A percentile compares a stretch with the other conserved stretches of the same genome.
Conservation (phyloP, 208 protist species). For the Wallacemonas rigidus region DNA sequence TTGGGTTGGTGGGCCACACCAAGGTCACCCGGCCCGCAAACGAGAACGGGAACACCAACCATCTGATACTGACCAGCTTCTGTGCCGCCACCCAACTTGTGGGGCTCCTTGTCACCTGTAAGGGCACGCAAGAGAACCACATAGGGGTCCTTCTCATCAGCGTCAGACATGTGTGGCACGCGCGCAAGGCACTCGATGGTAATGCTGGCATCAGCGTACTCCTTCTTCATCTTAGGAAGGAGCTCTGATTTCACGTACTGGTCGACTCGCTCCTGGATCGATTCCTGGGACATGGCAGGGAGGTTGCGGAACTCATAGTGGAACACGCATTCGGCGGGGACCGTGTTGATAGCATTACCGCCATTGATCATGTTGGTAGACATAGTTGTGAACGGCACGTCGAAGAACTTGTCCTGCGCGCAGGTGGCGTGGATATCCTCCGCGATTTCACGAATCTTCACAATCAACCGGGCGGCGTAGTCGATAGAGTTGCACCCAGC, state of each 20-base stretch:
- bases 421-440: constrained; percentile 34
- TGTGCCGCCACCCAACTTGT: constrained; percentile 40
- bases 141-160: constrained; percentile 44
- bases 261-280: constrained; percentile 38
- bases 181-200: constrained; percentile 32
- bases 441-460: constrained; percentile 50
- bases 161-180: constrained; percentile 24
- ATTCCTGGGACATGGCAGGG: constrained; percentile 23
- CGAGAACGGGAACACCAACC: constrained; percentile 51
- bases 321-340: constrained; percentile 44
- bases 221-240: constrained; percentile 44
- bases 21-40: constrained; percentile 55
- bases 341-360: constrained; percentile 55
- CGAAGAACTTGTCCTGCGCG: constrained; percentile 29
- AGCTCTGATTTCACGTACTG: constrained; percentile 36
- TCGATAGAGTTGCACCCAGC: constrained; percentile 56
- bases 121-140: constrained; percentile 33
- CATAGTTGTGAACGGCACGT: constrained; percentile 38
- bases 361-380: constrained; percentile 57
- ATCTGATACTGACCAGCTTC: constrained; percentile 54
- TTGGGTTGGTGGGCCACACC: constrained; percentile 54
- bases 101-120: constrained; percentile 37
- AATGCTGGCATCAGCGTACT: constrained; percentile 30
- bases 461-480: constrained; percentile 49
- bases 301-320: constrained; percentile 54